These are phyloP conservation scores for Erysimum cheiri DNA, from an alignment of 441 rosid genomes.

Conservation along the genomic window DNA sequence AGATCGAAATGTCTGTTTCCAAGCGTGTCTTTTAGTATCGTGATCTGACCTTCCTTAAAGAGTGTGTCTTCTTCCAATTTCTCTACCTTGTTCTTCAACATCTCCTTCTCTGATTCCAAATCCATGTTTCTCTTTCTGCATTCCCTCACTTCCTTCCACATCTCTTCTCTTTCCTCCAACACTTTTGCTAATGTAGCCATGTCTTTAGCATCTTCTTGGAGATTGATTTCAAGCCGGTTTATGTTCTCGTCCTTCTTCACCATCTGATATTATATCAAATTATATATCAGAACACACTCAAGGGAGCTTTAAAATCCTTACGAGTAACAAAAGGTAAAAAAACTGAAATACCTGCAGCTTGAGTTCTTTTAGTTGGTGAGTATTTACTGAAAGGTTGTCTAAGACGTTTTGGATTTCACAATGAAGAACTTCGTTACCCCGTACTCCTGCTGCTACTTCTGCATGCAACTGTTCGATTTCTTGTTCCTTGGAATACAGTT, in stretches of 20 bases:
- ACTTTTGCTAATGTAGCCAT: constrained; percentile 70
- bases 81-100: constrained; percentile 76
- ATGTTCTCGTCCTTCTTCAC: constrained; percentile 77
- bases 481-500: constrained; percentile 80
- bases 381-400: constrained; percentile 72
- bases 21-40: constrained; percentile 78
- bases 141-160: constrained; percentile 83
- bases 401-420: constrained; percentile 69
- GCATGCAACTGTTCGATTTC: constrained; percentile 89
- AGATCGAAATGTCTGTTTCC: constrained; percentile 64
- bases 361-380: constrained; percentile 75
- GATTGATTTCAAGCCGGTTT: constrained; percentile 55
- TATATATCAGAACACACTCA: neutral
- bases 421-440: constrained; percentile 76
- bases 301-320: neutral
- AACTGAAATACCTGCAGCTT: constrained; percentile 71
- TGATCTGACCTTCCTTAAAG: constrained; percentile 82
- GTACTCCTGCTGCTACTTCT: constrained; percentile 78
- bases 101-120: constrained; percentile 66
- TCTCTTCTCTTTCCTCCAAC: constrained; percentile 77
- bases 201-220: constrained; percentile 71
- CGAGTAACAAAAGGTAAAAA: neutral
- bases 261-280: constrained; percentile 50
- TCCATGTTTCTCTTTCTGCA: constrained; percentile 80
- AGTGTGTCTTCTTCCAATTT: constrained; percentile 59